A percentile compares a stretch with the other conserved stretches of the same genome.
Evolutionary conservation across 148 eudicot species (phyloP).

Genomic region (Heliamphora exappendiculata): DNA sequence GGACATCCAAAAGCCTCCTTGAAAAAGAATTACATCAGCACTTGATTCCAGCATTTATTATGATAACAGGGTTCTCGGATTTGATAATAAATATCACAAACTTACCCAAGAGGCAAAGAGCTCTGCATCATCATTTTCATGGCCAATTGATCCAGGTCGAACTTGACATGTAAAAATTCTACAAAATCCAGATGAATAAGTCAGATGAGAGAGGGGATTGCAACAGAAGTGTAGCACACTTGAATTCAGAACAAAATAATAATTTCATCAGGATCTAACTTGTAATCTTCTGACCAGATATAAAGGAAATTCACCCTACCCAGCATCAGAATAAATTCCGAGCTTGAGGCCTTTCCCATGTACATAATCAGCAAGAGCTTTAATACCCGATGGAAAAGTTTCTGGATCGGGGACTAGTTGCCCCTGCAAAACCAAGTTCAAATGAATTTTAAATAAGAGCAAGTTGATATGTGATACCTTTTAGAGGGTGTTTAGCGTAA

Average conservation of each 20-base stretch:
- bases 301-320: conserved; percentile 42
- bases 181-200: conserved; percentile 10
- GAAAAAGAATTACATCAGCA: not conserved
- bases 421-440: conserved; percentile 39
- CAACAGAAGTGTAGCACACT: not conserved
- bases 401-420: conserved; percentile 72
- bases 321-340: conserved; percentile 98
- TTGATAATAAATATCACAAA: conserved; percentile 10
- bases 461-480: not conserved
- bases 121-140: conserved; percentile 67
- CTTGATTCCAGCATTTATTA: not conserved
- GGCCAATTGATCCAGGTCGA: conserved; percentile 81
- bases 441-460: not conserved
- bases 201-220: conserved; percentile 10
- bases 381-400: conserved; percentile 84
- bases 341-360: conserved; percentile 89
- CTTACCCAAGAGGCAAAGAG: conserved; percentile 92
- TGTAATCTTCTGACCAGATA: conserved; percentile 1
- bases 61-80: not conserved
- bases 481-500: not conserved
- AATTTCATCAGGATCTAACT: not conserved
- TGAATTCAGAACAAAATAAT: not conserved
- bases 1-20: not conserved
- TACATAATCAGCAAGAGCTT: conserved; percentile 88
- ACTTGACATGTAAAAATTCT: conserved; percentile 85